phyloP scores from a whole-genome alignment of 208 protist species.

The Lotmaria passim region DNA sequence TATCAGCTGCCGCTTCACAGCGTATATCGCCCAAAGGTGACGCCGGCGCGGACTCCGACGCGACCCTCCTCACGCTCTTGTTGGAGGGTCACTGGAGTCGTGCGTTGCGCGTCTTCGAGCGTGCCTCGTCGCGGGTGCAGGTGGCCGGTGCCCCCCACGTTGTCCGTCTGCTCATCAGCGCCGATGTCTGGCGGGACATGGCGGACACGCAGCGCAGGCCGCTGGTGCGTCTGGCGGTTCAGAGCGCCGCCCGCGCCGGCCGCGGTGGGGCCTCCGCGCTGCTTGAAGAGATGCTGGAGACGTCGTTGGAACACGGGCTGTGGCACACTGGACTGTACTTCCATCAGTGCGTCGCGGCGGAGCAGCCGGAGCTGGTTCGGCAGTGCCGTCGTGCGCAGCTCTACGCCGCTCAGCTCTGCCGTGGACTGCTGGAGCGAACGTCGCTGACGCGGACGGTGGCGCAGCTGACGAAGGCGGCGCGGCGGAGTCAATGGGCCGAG shows the following conservation, averaged over 20 bases:
- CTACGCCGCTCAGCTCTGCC: slow-evolving; percentile 55
- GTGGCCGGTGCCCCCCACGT: slow-evolving; percentile 58
- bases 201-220: slow-evolving; percentile 33
- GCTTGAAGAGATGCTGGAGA: slow-evolving; percentile 54
- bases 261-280: slow-evolving; percentile 25
- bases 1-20: background rate
- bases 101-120: slow-evolving; percentile 44
- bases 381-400: slow-evolving; percentile 39
- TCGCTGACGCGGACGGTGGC: slow-evolving; percentile 51
- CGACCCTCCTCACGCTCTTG: slow-evolving; percentile 53
- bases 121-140: slow-evolving; percentile 42
- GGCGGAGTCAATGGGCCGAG: slow-evolving; percentile 50
- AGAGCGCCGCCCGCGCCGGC: slow-evolving; percentile 25
- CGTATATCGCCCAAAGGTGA: background rate
- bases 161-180: slow-evolving; percentile 52
- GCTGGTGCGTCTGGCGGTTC: slow-evolving; percentile 55
- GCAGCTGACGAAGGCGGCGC: slow-evolving; percentile 38
- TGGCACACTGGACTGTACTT: slow-evolving; percentile 73
- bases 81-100: slow-evolving; percentile 54
- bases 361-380: slow-evolving; percentile 55
- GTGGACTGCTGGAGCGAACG: slow-evolving; percentile 53
- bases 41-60: slow-evolving; percentile 20
- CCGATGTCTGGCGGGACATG: slow-evolving; percentile 59
- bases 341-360: slow-evolving; percentile 50
- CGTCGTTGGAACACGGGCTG: slow-evolving; percentile 47